Conservation (phyloP, 2,329 filamentous ascomycete genomes). For the Mollisia scopiformis region DNA sequence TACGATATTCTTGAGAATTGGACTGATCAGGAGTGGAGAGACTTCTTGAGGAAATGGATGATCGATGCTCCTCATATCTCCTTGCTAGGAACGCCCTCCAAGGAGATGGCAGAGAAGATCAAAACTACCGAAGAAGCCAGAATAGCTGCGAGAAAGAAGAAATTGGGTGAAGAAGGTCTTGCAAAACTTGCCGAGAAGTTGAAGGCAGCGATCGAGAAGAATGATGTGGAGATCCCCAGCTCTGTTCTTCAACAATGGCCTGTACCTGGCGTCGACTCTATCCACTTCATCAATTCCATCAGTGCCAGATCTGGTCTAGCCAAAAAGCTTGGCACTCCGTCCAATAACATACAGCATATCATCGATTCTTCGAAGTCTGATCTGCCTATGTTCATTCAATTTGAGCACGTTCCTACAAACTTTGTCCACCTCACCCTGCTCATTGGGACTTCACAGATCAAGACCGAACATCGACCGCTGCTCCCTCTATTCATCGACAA, state of each 20-base stretch:
- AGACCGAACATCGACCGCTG: constrained; percentile 82
- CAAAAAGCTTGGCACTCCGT: constrained; percentile 65
- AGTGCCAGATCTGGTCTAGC: constrained; percentile 85
- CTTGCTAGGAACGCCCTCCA: constrained; percentile 84
- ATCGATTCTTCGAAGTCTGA: constrained; percentile 69
- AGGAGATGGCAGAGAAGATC: constrained; percentile 75
- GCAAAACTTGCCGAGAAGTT: constrained; percentile 74
- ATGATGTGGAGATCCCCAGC: constrained; percentile 83
- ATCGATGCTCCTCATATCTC: constrained; percentile 85
- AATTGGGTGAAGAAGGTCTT: constrained; percentile 81
- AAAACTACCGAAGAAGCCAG: constrained; percentile 81
- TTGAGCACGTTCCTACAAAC: constrained; percentile 90
- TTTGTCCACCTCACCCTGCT: constrained; percentile 87
- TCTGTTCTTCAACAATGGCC: constrained; percentile 80
- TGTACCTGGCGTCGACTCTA: constrained; percentile 85
- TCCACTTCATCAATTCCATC: constrained; percentile 89
- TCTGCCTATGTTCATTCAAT: constrained; percentile 90
- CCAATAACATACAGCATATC: constrained; percentile 73
- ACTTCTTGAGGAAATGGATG: constrained; percentile 82
- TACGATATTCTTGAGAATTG: constrained; percentile 76
- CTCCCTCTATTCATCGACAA: constrained; percentile 85
- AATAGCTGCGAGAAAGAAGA: constrained; percentile 75
- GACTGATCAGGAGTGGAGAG: constrained; percentile 82
- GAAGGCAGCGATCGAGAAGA: constrained; percentile 83
- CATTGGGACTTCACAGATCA: constrained; percentile 76